A percentile compares a stretch with the other conserved stretches of the same genome.
Evolutionary conservation across 2,329 filamentous ascomycete genomes (phyloP).

Genomic region (Epichloe elymi): DNA sequence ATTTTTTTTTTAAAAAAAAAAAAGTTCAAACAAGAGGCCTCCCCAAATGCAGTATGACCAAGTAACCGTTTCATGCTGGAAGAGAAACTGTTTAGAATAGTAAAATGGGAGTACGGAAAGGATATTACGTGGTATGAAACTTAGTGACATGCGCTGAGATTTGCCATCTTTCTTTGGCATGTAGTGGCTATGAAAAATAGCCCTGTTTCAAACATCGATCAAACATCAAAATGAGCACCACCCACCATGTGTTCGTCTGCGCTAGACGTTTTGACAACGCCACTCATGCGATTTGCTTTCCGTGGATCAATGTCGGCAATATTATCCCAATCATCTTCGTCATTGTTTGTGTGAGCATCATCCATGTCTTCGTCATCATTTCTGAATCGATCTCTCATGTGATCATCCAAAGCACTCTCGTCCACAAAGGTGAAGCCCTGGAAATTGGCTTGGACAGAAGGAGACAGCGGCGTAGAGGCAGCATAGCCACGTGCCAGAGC

Average conservation of each 20-base stretch:
- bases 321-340: constrained; percentile 47
- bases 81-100: not conserved
- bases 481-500: constrained; percentile 75
- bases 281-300: constrained; percentile 49
- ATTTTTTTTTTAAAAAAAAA: not conserved
- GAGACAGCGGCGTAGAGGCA: constrained; percentile 82
- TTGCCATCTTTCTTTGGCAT: not conserved
- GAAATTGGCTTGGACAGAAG: constrained; percentile 95
- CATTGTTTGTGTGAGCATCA: constrained; percentile 30
- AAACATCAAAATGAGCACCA: constrained; percentile 43
- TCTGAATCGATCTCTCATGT: constrained; percentile 46
- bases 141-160: not conserved
- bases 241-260: constrained; percentile 53
- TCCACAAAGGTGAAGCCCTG: constrained; percentile 99
- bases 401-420: constrained; percentile 83
- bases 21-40: not conserved
- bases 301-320: constrained; percentile 39
- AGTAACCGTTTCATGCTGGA: constrained; percentile 4
- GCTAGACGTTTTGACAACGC: constrained; percentile 42
- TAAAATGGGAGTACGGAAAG: not conserved
- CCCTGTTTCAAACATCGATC: constrained; percentile 29
- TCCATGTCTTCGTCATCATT: constrained; percentile 48
- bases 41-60: constrained; percentile 3
- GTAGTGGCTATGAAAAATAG: not conserved
- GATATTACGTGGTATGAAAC: not conserved